A percentile compares a stretch with the other conserved stretches of the same genome.
These are phyloP conservation scores for Melanogaster broomeanus DNA, from an alignment of 768 basidiomycete genomes.

Conservation along the genomic window DNA sequence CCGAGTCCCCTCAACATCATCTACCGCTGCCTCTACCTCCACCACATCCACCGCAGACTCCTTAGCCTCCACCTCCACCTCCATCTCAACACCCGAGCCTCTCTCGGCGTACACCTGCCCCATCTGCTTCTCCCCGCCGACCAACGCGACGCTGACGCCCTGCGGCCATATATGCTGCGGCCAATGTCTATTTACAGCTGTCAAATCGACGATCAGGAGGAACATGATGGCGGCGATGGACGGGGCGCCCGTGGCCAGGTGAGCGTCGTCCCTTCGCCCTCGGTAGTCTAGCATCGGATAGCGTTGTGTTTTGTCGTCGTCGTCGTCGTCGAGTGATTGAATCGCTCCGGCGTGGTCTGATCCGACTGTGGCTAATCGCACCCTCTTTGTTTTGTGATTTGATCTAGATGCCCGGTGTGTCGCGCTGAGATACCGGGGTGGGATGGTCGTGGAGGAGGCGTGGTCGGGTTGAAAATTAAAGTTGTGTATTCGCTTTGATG, in stretches of 20 bases:
- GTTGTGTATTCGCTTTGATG: slow-evolving; percentile 28
- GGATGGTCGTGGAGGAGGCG: slow-evolving; percentile 72
- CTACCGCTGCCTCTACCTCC: not conserved
- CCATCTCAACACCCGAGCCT: slow-evolving; percentile 19
- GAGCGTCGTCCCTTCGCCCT: slow-evolving; percentile 7
- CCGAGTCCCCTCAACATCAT: not conserved
- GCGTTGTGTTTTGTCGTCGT: too few relatives aligned
- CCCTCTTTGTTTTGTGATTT: not conserved
- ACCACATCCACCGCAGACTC: not conserved
- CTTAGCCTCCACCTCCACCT: not conserved
- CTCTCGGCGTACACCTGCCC: slow-evolving; percentile 74
- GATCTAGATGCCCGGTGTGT: slow-evolving; percentile 65
- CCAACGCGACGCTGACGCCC: slow-evolving; percentile 74
- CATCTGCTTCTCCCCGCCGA: slow-evolving; percentile 76
- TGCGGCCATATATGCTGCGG: slow-evolving; percentile 84
- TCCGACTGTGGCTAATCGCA: too few relatives aligned
- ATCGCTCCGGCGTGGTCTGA: too few relatives aligned
- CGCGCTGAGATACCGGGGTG: slow-evolving; percentile 65
- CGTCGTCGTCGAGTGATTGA: too few relatives aligned
- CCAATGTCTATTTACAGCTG: slow-evolving; percentile 70
- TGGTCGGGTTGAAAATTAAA: slow-evolving; percentile 56
- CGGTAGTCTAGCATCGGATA: too few relatives aligned
- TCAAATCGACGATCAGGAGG: slow-evolving; percentile 62
- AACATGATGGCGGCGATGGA: slow-evolving; percentile 35
- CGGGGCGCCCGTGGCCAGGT: slow-evolving; percentile 41